phyloP scores from a whole-genome alignment of 352 stramenopile species.

The Phytophthora europaea region DNA sequence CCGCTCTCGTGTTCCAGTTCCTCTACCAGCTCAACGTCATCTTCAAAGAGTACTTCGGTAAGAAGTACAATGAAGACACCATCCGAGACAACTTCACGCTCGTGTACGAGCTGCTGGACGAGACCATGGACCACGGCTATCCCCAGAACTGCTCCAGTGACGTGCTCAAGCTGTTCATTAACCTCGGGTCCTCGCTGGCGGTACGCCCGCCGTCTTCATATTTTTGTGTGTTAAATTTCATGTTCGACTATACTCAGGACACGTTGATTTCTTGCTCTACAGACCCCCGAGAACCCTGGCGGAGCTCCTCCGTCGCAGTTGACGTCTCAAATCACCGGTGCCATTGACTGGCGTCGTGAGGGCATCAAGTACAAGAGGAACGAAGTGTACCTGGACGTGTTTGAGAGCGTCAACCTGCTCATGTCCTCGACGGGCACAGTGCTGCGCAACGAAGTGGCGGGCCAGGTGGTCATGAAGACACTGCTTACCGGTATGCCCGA shows the following conservation, averaged over 20 bases:
- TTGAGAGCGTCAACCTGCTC: slow-evolving; percentile 98
- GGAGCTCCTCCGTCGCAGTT: slow-evolving; percentile 92
- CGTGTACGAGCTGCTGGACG: slow-evolving; percentile 99
- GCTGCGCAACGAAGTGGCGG: slow-evolving; percentile 96
- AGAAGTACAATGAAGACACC: slow-evolving; percentile 98
- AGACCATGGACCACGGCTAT: slow-evolving; percentile 99
- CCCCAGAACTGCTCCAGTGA: slow-evolving; percentile 98
- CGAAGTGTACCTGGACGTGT: slow-evolving; percentile 98
- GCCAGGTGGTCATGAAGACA: slow-evolving; percentile 98
- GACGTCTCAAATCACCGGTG: slow-evolving; percentile 85
- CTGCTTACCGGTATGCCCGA: slow-evolving; percentile 99
- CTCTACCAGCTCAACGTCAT: slow-evolving; percentile 97
- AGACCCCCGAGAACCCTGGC: slow-evolving; percentile 91
- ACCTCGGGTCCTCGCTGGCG: slow-evolving; percentile 89
- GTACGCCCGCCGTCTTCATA: slow-evolving; percentile 29
- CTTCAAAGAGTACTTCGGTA: slow-evolving; percentile 98
- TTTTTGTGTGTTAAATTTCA: background rate
- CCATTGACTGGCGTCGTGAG: slow-evolving; percentile 95
- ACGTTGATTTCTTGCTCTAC: slow-evolving; percentile 29
- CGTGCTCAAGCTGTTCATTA: slow-evolving; percentile 98
- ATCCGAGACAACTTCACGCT: slow-evolving; percentile 99
- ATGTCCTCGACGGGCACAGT: slow-evolving; percentile 95
- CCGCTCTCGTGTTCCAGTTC: slow-evolving; percentile 96
- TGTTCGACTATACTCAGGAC: background rate
- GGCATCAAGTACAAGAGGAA: slow-evolving; percentile 99